Percentiles rank a stretch among this genome's conserved stretches.
Evolutionary conservation across 2,329 filamentous ascomycete genomes (phyloP).

Genomic region (Ilyonectria sp.): DNA sequence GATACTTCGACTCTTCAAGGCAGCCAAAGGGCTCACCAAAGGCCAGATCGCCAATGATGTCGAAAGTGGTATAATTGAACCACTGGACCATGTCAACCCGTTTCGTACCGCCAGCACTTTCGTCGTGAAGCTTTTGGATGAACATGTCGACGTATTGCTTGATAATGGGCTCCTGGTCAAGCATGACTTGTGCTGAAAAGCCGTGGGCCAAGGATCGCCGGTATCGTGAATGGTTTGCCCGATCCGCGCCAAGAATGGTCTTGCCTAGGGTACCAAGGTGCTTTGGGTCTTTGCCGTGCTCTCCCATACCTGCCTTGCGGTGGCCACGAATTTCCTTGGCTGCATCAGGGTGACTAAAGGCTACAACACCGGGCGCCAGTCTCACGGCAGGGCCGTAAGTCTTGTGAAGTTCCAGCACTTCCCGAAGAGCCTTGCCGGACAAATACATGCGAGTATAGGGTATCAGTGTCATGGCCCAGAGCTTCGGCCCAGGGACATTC

Average conservation of each 20-base stretch:
- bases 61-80: constrained; percentile 51
- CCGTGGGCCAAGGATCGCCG: constrained; percentile 45
- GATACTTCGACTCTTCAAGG: constrained; percentile 42
- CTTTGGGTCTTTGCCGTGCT: constrained; percentile 25
- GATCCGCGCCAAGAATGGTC: constrained; percentile 36
- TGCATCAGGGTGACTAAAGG: constrained; percentile 21
- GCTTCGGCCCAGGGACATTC: constrained; percentile 16
- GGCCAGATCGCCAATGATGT: constrained; percentile 31
- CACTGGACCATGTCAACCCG: constrained; percentile 44
- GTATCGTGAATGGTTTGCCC: constrained; percentile 40
- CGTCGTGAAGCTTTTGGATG: constrained; percentile 38
- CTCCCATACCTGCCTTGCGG: constrained; percentile 29
- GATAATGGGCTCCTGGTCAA: constrained; percentile 51
- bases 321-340: constrained; percentile 31
- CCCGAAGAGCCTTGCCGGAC: constrained; percentile 7
- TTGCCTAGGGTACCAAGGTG: constrained; percentile 1
- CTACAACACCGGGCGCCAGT: constrained; percentile 9
- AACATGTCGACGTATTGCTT: constrained; percentile 46
- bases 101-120: constrained; percentile 16
- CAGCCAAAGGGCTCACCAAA: constrained; percentile 51
- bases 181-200: constrained; percentile 50
- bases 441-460: constrained; percentile 16
- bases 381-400: constrained; percentile 13
- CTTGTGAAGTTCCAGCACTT: constrained; percentile 12
- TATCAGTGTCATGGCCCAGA: constrained; percentile 12